Percentiles rank a stretch among this genome's conserved stretches.
These are phyloP conservation scores for Pontederia crassipes DNA, from an alignment of 176 grass and related monocot species.

Conservation along the genomic window DNA sequence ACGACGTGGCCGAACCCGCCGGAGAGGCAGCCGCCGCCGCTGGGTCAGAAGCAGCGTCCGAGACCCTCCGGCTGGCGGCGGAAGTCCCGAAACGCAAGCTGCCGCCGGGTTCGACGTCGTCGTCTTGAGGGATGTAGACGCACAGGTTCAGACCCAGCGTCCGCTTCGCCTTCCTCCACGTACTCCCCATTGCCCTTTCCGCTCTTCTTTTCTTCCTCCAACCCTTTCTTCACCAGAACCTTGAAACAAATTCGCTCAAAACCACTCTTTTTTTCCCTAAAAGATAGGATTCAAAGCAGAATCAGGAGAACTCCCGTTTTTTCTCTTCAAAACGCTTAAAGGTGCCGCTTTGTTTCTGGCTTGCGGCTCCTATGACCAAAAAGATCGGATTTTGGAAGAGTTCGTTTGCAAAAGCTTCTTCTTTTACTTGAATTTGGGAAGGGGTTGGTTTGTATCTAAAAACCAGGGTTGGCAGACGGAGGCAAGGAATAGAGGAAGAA, in stretches of 20 bases:
- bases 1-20: neutral
- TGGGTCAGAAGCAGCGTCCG: slow-evolving; percentile 9
- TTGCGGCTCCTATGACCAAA: too few relatives aligned
- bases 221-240: neutral
- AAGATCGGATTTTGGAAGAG: too few relatives aligned
- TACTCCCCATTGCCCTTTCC: slow-evolving; percentile 38
- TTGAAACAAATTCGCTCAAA: neutral
- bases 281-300: too few relatives aligned
- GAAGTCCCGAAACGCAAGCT: neutral
- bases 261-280: neutral
- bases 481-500: too few relatives aligned
- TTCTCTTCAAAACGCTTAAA: too few relatives aligned
- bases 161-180: slow-evolving; percentile 69
- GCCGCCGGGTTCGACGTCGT: slow-evolving; percentile 14
- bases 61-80: slow-evolving; percentile 1
- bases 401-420: too few relatives aligned
- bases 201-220: neutral
- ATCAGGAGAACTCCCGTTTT: too few relatives aligned
- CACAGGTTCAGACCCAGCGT: slow-evolving; percentile 46
- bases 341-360: too few relatives aligned
- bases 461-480: too few relatives aligned
- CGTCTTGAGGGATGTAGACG: slow-evolving; percentile 15
- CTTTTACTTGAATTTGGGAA: too few relatives aligned
- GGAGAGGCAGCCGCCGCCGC: slow-evolving; percentile 17
- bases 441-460: too few relatives aligned